phyloP scores from a whole-genome alignment of 192 early-diverging fungal genomes.

The Powellomyces hirtus region DNA sequence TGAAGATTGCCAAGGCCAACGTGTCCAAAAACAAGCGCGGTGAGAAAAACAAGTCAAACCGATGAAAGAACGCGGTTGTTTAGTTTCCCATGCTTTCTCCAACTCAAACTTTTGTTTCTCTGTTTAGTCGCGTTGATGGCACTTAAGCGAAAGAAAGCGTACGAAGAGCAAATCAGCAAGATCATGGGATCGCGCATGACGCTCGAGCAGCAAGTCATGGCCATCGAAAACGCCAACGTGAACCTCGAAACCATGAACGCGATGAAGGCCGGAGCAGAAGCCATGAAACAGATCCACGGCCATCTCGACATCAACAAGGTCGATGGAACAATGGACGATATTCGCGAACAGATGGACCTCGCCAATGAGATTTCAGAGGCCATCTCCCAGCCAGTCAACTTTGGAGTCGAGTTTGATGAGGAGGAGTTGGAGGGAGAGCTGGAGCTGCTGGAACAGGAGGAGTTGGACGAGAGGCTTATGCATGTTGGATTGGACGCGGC shows the following conservation, averaged over 20 bases:
- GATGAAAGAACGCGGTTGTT: no score
- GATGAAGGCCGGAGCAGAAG: constrained; percentile 87
- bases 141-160: constrained; percentile 90
- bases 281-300: constrained; percentile 93
- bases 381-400: constrained; percentile 82
- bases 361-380: constrained; percentile 93
- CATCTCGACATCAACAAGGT: constrained; percentile 86
- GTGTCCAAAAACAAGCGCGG: constrained; percentile 91
- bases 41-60: constrained; percentile 40
- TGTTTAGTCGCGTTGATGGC: constrained; percentile 78
- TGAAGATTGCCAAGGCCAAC: constrained; percentile 81
- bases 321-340: constrained; percentile 93
- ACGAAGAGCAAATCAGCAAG: constrained; percentile 83
- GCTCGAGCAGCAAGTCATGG: constrained; percentile 91
- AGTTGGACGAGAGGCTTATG: constrained; percentile 81
- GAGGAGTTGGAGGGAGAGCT: constrained; percentile 88
- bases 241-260: constrained; percentile 95
- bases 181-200: constrained; percentile 85
- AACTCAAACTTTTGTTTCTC: not conserved
- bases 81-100: not conserved
- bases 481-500: constrained; percentile 46
- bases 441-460: constrained; percentile 91
- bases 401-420: constrained; percentile 90
- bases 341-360: constrained; percentile 95
- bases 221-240: constrained; percentile 94